Conservation (phyloP, 768 basidiomycete genomes). For the Butyriboletus loyo region DNA sequence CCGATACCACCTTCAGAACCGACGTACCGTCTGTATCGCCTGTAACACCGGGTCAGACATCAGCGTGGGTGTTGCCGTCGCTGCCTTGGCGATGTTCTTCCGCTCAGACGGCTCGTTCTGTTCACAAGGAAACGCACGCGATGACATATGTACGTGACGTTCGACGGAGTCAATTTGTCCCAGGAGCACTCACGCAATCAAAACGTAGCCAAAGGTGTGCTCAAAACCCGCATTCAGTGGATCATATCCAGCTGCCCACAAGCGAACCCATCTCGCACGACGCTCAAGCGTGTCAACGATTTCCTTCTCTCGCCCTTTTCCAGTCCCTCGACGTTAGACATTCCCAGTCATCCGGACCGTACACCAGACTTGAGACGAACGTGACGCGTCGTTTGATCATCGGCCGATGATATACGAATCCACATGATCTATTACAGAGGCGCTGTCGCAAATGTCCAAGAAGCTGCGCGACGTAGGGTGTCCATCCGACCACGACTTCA, state of each 20-base stretch:
- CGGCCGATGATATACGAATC: background rate
- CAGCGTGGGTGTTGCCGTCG: slow-evolving; percentile 61
- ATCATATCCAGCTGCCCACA: slow-evolving; percentile 70
- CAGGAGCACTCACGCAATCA: background rate
- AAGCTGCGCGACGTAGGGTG: background rate
- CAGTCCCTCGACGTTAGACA: background rate
- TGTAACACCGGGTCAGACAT: slow-evolving; percentile 60
- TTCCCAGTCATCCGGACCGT: background rate
- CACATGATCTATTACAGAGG: background rate
- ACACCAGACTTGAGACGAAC: background rate
- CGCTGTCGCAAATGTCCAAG: background rate
- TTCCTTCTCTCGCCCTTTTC: slow-evolving; percentile 51
- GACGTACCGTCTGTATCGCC: slow-evolving; percentile 43
- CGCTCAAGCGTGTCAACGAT: slow-evolving; percentile 77
- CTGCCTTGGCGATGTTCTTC: slow-evolving; percentile 57
- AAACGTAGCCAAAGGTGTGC: slow-evolving; percentile 50
- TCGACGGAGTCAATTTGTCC: background rate
- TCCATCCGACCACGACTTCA: background rate
- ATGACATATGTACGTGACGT: slow-evolving; percentile 21
- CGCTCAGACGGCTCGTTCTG: slow-evolving; percentile 44
- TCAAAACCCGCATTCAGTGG: slow-evolving; percentile 81
- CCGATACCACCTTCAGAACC: slow-evolving; percentile 34
- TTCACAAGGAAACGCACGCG: slow-evolving; percentile 1
- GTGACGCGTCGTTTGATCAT: background rate
- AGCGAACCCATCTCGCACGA: slow-evolving; percentile 81